These are phyloP conservation scores for Phoenix roebelenii DNA, from an alignment of 176 grass and related monocot species.

Conservation along the genomic window DNA sequence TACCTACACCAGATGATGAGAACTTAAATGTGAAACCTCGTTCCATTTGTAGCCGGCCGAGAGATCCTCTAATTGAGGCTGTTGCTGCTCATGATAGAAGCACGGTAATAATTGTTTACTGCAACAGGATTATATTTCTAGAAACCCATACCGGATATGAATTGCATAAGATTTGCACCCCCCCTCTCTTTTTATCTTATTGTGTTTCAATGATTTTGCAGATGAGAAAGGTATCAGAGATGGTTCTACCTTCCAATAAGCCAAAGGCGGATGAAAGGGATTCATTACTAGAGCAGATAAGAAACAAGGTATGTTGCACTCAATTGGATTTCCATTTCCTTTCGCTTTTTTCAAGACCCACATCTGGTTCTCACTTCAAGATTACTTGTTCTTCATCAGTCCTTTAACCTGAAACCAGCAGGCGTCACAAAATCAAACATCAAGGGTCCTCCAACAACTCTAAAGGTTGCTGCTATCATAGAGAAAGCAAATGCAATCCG, in stretches of 20 bases:
- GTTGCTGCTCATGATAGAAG: conserved; percentile 96
- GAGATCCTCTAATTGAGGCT: conserved; percentile 90
- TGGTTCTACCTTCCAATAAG: conserved; percentile 47
- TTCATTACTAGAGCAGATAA: conserved; percentile 72
- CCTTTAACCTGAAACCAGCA: conserved; percentile 73
- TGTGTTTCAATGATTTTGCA: conserved; percentile 22
- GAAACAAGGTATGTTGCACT: conserved; percentile 52
- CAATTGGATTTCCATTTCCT: not conserved
- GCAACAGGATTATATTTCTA: too few relatives aligned
- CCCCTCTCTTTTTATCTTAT: not conserved
- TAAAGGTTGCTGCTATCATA: conserved; percentile 83
- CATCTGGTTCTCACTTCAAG: conserved; percentile 1
- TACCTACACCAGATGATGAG: conserved; percentile 34
- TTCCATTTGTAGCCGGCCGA: conserved; percentile 70
- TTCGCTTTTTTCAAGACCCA: conserved; percentile 4
- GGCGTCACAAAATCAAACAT: conserved; percentile 54
- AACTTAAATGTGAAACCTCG: conserved; percentile 37
- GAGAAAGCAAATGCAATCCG: conserved; percentile 93
- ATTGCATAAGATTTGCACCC: too few relatives aligned
- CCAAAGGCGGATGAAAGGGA: conserved; percentile 34
- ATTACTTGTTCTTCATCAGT: conserved; percentile 35
- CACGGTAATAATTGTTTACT: conserved; percentile 42
- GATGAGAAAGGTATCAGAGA: conserved; percentile 57
- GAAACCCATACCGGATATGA: too few relatives aligned
- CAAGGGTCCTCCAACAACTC: conserved; percentile 62